Base-by-base conservation (phyloP, 2,329 filamentous ascomycete species). In the Trichophyton verrucosum region DNA sequence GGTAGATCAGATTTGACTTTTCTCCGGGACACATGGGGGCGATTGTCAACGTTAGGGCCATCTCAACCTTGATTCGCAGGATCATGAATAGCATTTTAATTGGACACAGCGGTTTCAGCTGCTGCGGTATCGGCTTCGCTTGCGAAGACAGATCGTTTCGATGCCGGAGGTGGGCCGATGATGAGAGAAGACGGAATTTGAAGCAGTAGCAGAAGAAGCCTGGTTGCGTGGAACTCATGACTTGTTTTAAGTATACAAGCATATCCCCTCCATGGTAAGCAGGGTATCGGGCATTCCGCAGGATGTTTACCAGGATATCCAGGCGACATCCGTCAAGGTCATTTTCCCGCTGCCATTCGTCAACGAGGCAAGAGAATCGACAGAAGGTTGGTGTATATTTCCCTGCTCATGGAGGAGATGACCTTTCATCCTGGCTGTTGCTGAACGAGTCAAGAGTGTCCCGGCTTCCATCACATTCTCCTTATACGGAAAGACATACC, bases 1-100 rank as follows among this genome's bases (percentile, higher is more conserved):
- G 49, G 49, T 53, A 9, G 49, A 53, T 53, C 49, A 53, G 49
- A 17, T 53, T 53, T 53, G 49, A 53, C 49, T 53, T 53, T 53
- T 30, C 24, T 53, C 49, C 49, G 49, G 49, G 27, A 53, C 49
- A 53, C 49, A 53, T 53, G 49, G 20, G 49, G 44, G 17, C 20
- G 20, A 47, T 47, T 11, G 22, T 53, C 27, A 33, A 30, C 49
- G 49, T 53, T 27, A 53, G 22, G 49, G 49, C 49, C 49, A 53
- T 27, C 49, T 30, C 49, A 53, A 53, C 49, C 49, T 53, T 53
- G 49, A 24, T 53, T 53, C 27, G 49, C n/a, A 27, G 22, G 13
- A 27, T 30, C 6, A n/a, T n/a, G 3, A 13, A 38, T 9, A 22
- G 13, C 7, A 27, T 24, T 33, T 27, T 53, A 17, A 53, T 33